Percentiles rank a stretch among this genome's conserved stretches.
phyloP scores from a whole-genome alignment of 345 rosid species.

The Euphorbia pulcherrima region DNA sequence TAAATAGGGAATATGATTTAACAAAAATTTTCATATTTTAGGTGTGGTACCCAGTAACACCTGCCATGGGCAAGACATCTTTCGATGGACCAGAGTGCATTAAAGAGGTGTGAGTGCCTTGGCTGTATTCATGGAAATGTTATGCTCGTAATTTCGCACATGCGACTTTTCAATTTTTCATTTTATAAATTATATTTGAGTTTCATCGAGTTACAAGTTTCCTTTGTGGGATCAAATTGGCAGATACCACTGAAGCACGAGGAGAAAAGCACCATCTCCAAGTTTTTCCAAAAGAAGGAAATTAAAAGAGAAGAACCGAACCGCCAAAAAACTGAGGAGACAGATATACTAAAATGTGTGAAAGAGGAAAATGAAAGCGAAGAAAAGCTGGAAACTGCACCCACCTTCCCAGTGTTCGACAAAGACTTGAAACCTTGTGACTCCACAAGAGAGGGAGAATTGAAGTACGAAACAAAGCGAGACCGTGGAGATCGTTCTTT shows the following conservation, averaged over 20 bases:
- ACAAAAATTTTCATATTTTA: constrained; percentile 20
- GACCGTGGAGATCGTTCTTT: constrained; percentile 32
- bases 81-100: constrained; percentile 88
- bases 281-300: constrained; percentile 56
- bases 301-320: constrained; percentile 38
- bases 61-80: constrained; percentile 78
- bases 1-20: background rate
- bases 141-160: background rate
- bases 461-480: constrained; percentile 37
- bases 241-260: constrained; percentile 56
- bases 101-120: constrained; percentile 48
- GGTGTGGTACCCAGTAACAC: constrained; percentile 83
- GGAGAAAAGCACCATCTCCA: constrained; percentile 57
- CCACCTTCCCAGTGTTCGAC: constrained; percentile 9
- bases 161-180: too few species aligned
- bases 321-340: constrained; percentile 21
- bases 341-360: constrained; percentile 8
- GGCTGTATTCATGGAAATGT: too few species aligned
- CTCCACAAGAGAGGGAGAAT: constrained; percentile 18
- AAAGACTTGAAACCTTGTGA: constrained; percentile 17
- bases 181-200: too few species aligned
- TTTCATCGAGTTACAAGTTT: background rate
- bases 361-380: constrained; percentile 30
- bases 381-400: constrained; percentile 18
- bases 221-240: constrained; percentile 2